Evolutionary conservation across 2,329 filamentous ascomycete species (phyloP), one percentile per base, ranked within the genome.

Genomic region (Stachybotrys chartarum): DNA sequence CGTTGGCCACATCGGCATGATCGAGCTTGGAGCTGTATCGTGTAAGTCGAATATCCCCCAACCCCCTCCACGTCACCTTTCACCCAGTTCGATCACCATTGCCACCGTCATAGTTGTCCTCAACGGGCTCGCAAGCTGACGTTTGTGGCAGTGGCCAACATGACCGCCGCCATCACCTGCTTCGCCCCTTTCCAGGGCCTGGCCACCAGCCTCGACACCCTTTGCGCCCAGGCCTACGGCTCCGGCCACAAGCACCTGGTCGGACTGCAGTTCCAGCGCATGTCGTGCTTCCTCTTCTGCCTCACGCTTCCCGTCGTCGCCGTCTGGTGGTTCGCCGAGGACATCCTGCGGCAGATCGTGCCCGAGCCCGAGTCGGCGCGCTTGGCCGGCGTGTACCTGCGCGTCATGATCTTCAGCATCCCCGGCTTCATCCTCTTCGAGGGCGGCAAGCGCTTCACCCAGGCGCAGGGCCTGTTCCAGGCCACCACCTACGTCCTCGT

Each of bases 201-300:
- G 14, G 87, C 91, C 1, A 97, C 93, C 5, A 90, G 87, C 60
- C 78, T 97, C 44, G 93, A 97, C 71, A 97, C 93, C 0, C 83
- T 97, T 3, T 97, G 93, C 69, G 84, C 93, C 0, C 93, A 97
- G 71, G 93, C 94, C 0, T 97, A 95, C 67, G 93, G 94, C 3
- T 95, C 90, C 1, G 93, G 93, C 0, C 88, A 88, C 68, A 95
- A 88, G 67, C 88, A 92, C 62, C 82, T 97, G 6, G 93, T 97
- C 11, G 90, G 90, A 1, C 70, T 94, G 54, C 90, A 94, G 64
- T 80, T 90, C 59, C 88, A 94, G 72, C 81, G 89, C 55, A 93
- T 93, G 89, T 77, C 89, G 1, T 87, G 79, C 66, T 92, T 94
- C 66, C 78, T 94, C 3, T 86, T 87, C 75, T 68, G 79, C 3